Base-by-base conservation (phyloP, 139 green algal genomes). In the Coelastrella sp. region DNA sequence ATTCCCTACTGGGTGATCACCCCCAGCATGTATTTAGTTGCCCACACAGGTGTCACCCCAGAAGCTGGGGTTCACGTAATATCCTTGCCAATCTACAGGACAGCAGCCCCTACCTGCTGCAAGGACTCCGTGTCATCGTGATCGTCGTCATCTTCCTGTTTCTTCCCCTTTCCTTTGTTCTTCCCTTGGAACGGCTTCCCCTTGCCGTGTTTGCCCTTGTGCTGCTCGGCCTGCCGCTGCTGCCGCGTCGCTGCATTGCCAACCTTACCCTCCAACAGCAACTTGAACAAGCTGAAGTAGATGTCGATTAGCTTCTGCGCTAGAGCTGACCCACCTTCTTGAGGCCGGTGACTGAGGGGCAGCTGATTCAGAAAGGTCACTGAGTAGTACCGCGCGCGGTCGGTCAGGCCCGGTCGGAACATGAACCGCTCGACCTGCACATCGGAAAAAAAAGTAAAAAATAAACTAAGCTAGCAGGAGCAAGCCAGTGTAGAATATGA, bases 351-450 rank as follows among this genome's bases (percentile, higher is more conserved):
- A 8, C 79, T 91, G 7, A 98, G 88, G 3, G 94, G 76, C 68
- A 99, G 93, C 86, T 99, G 96, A 89, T 98, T 99, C 35, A 99
- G 92, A 71, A 96, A 98, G 0, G 98, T 89, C 0, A 96, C 92
- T 2, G 87, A 88, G 76, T 98, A 98, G 89, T 99, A 98, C 1
- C 91, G 89, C 0, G 94, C 96, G 35, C 96, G 91, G 32, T 94
- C 90, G 19, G 87, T 62, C n/a, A 97, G 91, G 23, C 88, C 87
- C 0, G 92, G 92, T 23, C 91, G 85, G 85, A 98, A 98, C 67
- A 96, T 43, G 63, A 98, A 98, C 19, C 90, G 90, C 89, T 98
- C 93, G 41, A 93, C 86, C 88, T 91, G 86, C 53, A 64, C 2
- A n/a, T 27, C 7, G 17, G 19, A 64, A 0, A n/a, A 2, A 32